Evolutionary conservation across 352 stramenopile genomes (phyloP).

Genomic region (Globisporangium nodosum): DNA sequence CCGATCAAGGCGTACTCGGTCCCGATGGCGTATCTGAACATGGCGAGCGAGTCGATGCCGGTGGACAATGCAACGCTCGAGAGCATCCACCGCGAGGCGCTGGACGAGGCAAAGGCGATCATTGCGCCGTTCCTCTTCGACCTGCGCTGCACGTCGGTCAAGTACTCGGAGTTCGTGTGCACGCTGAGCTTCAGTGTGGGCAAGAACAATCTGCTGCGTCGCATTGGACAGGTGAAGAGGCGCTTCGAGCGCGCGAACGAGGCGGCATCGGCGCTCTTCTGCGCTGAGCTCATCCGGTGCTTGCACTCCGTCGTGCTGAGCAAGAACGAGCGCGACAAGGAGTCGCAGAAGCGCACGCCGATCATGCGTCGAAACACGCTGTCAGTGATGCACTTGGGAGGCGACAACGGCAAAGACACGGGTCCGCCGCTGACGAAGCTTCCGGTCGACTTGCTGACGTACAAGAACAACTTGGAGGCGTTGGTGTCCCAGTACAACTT

Average conservation of each 20-base stretch:
- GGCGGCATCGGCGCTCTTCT: conserved; percentile 59
- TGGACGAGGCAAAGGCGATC: conserved; percentile 41
- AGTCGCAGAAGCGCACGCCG: conserved; percentile 39
- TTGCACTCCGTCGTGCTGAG: conserved; percentile 60
- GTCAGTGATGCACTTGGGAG: conserved; percentile 36
- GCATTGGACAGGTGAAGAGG: conserved; percentile 31
- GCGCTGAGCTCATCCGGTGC: conserved; percentile 55
- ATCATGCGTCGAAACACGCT: conserved; percentile 39
- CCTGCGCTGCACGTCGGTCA: conserved; percentile 25
- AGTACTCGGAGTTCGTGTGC: conserved; percentile 37
- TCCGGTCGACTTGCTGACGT: conserved; percentile 62
- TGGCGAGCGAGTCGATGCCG: conserved; percentile 49
- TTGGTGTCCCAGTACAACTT: conserved; percentile 81
- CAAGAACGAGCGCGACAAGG: conserved; percentile 62
- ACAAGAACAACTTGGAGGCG: conserved; percentile 74
- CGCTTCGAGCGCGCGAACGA: conserved; percentile 65
- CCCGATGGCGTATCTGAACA: conserved; percentile 47
- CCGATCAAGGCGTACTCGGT: conserved; percentile 51
- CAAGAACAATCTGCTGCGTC: conserved; percentile 54
- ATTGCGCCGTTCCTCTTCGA: conserved; percentile 54
- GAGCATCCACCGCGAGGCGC: conserved; percentile 36
- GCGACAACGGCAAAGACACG: conserved; percentile 13
- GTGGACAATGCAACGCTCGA: conserved; percentile 37
- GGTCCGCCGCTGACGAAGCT: conserved; percentile 35
- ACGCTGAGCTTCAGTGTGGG: conserved; percentile 46